Percentiles rank a stretch among this genome's conserved stretches.
phyloP scores from a whole-genome alignment of 257 asterid species.

The Solanum peruvianum region DNA sequence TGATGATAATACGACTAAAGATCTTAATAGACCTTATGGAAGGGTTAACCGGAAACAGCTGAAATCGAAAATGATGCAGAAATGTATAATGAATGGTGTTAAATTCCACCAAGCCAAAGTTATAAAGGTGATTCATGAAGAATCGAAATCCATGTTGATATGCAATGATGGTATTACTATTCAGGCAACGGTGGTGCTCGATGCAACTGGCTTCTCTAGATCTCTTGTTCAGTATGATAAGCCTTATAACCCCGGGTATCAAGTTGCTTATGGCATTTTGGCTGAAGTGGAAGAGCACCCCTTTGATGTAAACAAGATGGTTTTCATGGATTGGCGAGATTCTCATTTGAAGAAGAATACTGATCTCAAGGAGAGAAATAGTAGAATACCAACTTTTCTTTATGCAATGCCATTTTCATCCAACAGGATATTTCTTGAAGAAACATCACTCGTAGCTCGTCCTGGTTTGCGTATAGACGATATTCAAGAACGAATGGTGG shows the following conservation, averaged over 20 bases:
- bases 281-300: constrained; percentile 95
- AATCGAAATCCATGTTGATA: constrained; percentile 56
- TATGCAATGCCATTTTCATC: constrained; percentile 95
- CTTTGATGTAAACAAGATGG: constrained; percentile 77
- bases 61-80: constrained; percentile 92
- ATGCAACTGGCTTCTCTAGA: constrained; percentile 88
- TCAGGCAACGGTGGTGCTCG: constrained; percentile 83
- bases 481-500: constrained; percentile 86
- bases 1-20: constrained; percentile 46
- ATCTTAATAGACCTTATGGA: constrained; percentile 81
- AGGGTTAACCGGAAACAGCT: constrained; percentile 79
- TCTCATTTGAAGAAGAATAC: constrained; percentile 49
- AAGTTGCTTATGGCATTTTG: constrained; percentile 89
- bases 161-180: constrained; percentile 87
- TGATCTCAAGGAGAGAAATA: constrained; percentile 55
- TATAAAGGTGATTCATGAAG: constrained; percentile 85
- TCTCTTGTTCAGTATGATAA: constrained; percentile 81
- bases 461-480: constrained; percentile 82
- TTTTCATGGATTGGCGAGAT: constrained; percentile 98
- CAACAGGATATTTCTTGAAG: constrained; percentile 71
- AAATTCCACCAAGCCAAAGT: constrained; percentile 93
- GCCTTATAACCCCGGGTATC: constrained; percentile 94
- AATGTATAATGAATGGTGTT: constrained; percentile 80
- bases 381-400: constrained; percentile 71
- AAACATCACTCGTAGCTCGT: constrained; percentile 94